Evolutionary conservation across 352 stramenopile species (phyloP), one percentile per base, ranked within the genome.

Genomic region (Pythium sp.): DNA sequence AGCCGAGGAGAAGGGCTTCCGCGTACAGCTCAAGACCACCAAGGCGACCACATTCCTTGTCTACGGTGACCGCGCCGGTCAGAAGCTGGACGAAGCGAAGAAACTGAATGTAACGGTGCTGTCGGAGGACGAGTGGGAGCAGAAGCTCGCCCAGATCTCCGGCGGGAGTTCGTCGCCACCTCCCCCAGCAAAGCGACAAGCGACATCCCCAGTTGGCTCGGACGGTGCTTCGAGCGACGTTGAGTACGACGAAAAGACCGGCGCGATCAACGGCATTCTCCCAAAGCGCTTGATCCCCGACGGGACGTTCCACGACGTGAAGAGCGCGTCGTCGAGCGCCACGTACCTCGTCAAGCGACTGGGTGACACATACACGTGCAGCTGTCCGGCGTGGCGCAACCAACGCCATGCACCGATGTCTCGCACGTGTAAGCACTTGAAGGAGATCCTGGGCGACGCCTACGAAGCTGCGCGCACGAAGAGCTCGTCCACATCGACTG

Each of bases 361-460:
- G 5, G 82, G 82, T 3, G 77, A 61, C 36, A 72, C 75, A 28
- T 92, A 91, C 64, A 78, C 76, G 22, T 92, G 84, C 67, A 90
- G 59, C 41, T 92, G 84, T 54, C 82, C 82, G 9, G 81, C 82
- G n/a, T 92, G 84, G 84, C 73, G 76, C 1, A 89, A 87, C 69
- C 84, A 92, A 56, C 75, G 77, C 54, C 64, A 79, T 24, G 72
- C 78, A 2, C 76, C 79, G 11, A 82, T 71, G 8, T 69, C 70
- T 0, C 73, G 84, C 15, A 90, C 82, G 0, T 92, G 84, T 61
- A 92, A 92, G 61, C 84, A 92, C 62, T 58, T 92, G 34, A 83
- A 84, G 54, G 51, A 81, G 58, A 56, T 86, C 14, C 58, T 92
- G 0, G 84, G 84, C 9, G 79, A 85, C 12, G 73, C 53, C 11